phyloP scores from a whole-genome alignment of 2,329 filamentous ascomycete species.

The Botrytis tulipae region DNA sequence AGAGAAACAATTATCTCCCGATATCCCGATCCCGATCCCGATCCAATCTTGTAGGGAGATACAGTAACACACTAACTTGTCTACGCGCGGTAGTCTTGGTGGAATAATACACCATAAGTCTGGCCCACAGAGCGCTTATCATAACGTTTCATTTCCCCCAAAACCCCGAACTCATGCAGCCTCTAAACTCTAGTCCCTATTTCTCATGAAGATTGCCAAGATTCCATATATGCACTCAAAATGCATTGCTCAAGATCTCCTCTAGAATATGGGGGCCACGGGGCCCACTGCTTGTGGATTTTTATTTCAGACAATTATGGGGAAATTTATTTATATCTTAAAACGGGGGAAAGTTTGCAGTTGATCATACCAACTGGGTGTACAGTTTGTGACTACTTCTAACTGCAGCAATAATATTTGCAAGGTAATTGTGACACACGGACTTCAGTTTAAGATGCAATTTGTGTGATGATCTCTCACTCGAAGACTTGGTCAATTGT shows the following conservation, averaged over 20 bases:
- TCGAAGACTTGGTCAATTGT: too few species aligned
- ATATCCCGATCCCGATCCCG: neutral
- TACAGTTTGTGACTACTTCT: too few species aligned
- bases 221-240: neutral
- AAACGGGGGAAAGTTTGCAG: too few species aligned
- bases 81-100: neutral
- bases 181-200: neutral
- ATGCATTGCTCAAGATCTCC: neutral
- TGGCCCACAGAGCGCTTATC: neutral
- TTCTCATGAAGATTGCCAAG: neutral
- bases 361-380: too few species aligned
- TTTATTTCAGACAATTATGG: neutral
- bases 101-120: neutral
- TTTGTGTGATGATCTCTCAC: too few species aligned
- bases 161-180: too few species aligned
- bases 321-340: too few species aligned
- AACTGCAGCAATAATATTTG: too few species aligned
- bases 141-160: neutral
- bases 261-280: too few species aligned
- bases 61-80: neutral
- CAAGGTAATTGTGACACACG: too few species aligned
- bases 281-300: neutral
- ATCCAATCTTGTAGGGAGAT: neutral
- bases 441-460: too few species aligned
- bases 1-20: neutral